Conservation (phyloP, 257 asterid genomes). For the Dorcoceras hygrometricum region DNA sequence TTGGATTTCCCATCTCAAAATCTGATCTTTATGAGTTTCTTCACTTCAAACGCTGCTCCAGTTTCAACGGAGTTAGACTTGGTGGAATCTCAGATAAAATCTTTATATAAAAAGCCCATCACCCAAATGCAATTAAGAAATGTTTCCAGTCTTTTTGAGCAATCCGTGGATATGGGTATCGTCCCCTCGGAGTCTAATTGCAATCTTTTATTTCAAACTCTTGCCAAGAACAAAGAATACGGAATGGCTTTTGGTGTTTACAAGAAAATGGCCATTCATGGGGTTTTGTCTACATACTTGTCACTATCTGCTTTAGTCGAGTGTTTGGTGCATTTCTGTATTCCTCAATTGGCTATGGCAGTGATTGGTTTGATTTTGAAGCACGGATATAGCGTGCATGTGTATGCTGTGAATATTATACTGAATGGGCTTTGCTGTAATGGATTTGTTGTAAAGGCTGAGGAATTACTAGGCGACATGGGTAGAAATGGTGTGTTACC, state of each 20-base stretch:
- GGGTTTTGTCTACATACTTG: slow-evolving; percentile 37
- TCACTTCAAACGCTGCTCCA: slow-evolving; percentile 22
- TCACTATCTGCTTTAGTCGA: slow-evolving; percentile 50
- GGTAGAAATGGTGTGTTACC: slow-evolving; percentile 32
- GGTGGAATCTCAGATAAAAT: slow-evolving; percentile 43
- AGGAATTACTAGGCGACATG: slow-evolving; percentile 43
- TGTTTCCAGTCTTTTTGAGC: slow-evolving; percentile 38
- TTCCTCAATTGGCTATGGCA: slow-evolving; percentile 42
- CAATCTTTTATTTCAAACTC: slow-evolving; percentile 46
- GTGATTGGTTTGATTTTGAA: slow-evolving; percentile 55
- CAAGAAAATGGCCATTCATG: slow-evolving; percentile 35
- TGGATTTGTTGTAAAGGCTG: slow-evolving; percentile 44
- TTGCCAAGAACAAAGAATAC: slow-evolving; percentile 56
- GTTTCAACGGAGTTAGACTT: slow-evolving; percentile 15
- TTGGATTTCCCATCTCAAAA: slow-evolving; percentile 20
- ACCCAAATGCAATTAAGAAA: slow-evolving; percentile 26
- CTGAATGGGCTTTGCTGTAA: slow-evolving; percentile 54
- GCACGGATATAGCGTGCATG: slow-evolving; percentile 40
- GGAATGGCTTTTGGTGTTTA: slow-evolving; percentile 39
- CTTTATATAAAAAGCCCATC: slow-evolving; percentile 36
- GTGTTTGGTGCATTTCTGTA: slow-evolving; percentile 42
- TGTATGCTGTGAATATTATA: slow-evolving; percentile 46
- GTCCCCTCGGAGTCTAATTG: slow-evolving; percentile 39
- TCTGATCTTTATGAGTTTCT: slow-evolving; percentile 16
- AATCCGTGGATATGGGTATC: slow-evolving; percentile 38